Base-by-base conservation (phyloP, 75 land plant species). In the Pinus taeda region DNA sequence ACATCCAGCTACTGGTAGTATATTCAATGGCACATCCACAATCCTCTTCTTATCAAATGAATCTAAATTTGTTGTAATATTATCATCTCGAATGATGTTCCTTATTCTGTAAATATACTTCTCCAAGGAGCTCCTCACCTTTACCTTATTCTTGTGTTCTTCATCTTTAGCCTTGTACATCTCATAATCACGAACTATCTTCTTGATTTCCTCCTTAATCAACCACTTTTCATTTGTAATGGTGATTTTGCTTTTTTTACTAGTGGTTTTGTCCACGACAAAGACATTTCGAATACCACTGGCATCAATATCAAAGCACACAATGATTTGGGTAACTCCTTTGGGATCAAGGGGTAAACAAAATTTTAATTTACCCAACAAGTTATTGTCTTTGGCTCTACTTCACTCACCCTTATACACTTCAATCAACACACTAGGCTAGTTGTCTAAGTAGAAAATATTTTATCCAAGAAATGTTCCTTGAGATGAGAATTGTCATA, bases 81-180 rank as follows among this genome's bases (percentile, higher is more conserved):
- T 80, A n/a, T 86, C 88, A 56, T 86, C 88, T 42, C 63, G 74
- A 21, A 85, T 17, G 6, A 76, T 83, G 66, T 83, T 85, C 86
- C 85, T 77, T 86, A 84, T 84, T 86, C 78, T 84, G 81, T 83
- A 84, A 36, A 85, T 81, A 76, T 84, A 84, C 81, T 84, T 84
- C 42, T 84, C 87, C 6, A 85, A 77, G 18, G 76, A 53, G 53
- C 83, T 85, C 81, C 79, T 85, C 0, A 85, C 22, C 26, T 85
- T 85, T 29, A 85, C 65, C 79, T 83, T 85, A 75, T 65, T 79
- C 86, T 83, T 83, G 53, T 77, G 80, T 57, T 85, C 87, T n/a
- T 85, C 87, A 39, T 83, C 87, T 76, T 85, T 81, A 30, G 86
- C 45, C 78, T 83, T 85, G 75, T 84, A 83, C 11, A 39, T 74